A percentile compares a stretch with the other conserved stretches of the same genome.
phyloP scores from a whole-genome alignment of 2,329 filamentous ascomycete species.

The Paraconiothyrium sp. region DNA sequence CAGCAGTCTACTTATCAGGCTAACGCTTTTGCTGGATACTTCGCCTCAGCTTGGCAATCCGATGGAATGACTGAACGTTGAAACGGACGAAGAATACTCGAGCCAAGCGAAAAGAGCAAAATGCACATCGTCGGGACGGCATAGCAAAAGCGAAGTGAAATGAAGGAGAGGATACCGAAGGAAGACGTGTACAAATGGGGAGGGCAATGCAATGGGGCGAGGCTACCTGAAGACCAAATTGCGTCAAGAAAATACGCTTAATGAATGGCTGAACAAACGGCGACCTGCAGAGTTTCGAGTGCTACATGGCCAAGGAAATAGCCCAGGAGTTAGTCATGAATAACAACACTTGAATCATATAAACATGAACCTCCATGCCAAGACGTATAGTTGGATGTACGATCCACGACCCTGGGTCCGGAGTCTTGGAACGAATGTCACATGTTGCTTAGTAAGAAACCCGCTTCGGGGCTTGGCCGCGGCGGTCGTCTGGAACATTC shows the following conservation, averaged over 20 bases:
- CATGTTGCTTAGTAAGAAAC: background rate
- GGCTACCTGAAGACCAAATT: background rate
- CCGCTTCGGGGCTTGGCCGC: slow-evolving; percentile 10
- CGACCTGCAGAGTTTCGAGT: background rate
- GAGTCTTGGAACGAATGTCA: background rate
- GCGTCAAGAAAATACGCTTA: background rate
- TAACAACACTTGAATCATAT: background rate
- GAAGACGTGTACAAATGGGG: background rate
- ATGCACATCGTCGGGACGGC: too few relatives aligned
- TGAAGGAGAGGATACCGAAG: background rate
- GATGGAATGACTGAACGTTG: too few relatives aligned
- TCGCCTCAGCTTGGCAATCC: too few relatives aligned
- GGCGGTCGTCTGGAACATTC: slow-evolving; percentile 9
- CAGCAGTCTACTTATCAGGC: too few relatives aligned
- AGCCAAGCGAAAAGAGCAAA: too few relatives aligned
- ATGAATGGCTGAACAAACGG: background rate
- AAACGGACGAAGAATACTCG: too few relatives aligned
- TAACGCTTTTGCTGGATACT: too few relatives aligned
- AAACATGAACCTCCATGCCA: background rate
- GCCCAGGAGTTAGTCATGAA: background rate
- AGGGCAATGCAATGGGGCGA: background rate
- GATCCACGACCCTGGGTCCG: too few relatives aligned
- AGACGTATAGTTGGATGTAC: background rate
- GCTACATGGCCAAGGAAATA: background rate
- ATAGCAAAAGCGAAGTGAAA: too few relatives aligned